A percentile compares a stretch with the other conserved stretches of the same genome.
Conservation (phyloP, 2,329 filamentous ascomycete species). For the Ustilaginoidea virens region DNA sequence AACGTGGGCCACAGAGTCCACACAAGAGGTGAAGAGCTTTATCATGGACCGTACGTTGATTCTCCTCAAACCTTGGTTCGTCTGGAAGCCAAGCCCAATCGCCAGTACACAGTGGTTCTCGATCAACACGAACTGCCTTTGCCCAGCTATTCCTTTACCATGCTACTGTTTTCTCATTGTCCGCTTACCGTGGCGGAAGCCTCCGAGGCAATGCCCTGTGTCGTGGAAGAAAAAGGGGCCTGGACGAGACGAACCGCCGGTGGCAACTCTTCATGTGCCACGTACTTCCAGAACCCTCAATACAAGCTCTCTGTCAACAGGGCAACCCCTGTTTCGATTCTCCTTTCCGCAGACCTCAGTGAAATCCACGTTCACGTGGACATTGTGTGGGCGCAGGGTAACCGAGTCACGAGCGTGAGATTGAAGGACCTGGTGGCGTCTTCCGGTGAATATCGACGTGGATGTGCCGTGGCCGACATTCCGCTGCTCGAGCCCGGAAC, state of each 20-base stretch:
- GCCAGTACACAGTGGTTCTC: conserved; percentile 45
- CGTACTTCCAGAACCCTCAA: conserved; percentile 78
- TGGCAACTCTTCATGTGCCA: conserved; percentile 62
- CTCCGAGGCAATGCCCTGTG: conserved; percentile 39
- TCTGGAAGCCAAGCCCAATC: conserved; percentile 29
- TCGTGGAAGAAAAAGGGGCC: conserved; percentile 41
- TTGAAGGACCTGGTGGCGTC: conserved; percentile 65
- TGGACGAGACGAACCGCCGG: conserved; percentile 76
- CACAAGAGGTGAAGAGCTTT: conserved; percentile 53
- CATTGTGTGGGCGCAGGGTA: conserved; percentile 61
- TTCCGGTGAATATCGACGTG: conserved; percentile 78
- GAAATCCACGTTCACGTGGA: conserved; percentile 73
- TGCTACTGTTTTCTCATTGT: conserved; percentile 63
- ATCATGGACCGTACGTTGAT: conserved; percentile 78
- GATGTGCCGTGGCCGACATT: conserved; percentile 56
- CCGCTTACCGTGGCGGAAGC: conserved; percentile 48
- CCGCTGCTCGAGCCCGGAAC: conserved; percentile 47
- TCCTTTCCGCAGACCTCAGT: conserved; percentile 52
- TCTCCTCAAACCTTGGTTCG: conserved; percentile 82
- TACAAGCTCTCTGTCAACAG: conserved; percentile 49
- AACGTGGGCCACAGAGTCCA: conserved; percentile 56
- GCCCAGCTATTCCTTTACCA: conserved; percentile 65
- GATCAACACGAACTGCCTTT: conserved; percentile 67
- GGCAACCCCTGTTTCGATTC: conserved; percentile 49
- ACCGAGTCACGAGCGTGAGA: conserved; percentile 53